These are phyloP conservation scores for Ocimum tenuiflorum DNA, from an alignment of 257 asterid species.

Conservation along the genomic window DNA sequence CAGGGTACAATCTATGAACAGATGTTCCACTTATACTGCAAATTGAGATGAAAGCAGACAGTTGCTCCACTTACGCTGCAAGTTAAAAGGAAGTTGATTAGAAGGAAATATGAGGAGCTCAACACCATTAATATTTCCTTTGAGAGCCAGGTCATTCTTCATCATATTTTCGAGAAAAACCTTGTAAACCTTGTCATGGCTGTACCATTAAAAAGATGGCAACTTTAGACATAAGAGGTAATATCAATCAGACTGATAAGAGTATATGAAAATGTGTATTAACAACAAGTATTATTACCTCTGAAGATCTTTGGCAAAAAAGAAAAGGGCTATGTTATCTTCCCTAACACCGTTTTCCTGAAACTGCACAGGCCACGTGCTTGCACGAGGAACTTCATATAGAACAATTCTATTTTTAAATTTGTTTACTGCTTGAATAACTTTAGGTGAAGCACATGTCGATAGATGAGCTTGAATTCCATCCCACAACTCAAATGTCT, in stretches of 20 bases:
- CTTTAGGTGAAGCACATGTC: constrained; percentile 64
- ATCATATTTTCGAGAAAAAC: constrained; percentile 66
- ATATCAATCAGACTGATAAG: constrained; percentile 1
- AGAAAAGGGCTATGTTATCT: constrained; percentile 74
- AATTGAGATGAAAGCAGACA: constrained; percentile 40
- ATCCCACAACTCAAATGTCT: constrained; percentile 40
- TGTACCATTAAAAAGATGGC: constrained; percentile 33
- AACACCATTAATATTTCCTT: constrained; percentile 59
- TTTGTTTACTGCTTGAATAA: constrained; percentile 47
- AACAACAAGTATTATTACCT: constrained; percentile 35
- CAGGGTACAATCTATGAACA: not conserved
- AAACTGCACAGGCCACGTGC: constrained; percentile 80
- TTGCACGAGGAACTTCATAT: constrained; percentile 71
- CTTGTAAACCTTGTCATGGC: constrained; percentile 73
- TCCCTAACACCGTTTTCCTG: constrained; percentile 74
- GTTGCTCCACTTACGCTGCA: constrained; percentile 55
- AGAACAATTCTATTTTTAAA: constrained; percentile 50
- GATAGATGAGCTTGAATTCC: constrained; percentile 91
- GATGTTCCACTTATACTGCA: constrained; percentile 46
- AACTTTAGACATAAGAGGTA: constrained; percentile 18
- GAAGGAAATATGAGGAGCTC: constrained; percentile 90
- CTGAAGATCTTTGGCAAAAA: constrained; percentile 68
- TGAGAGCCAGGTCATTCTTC: constrained; percentile 76
- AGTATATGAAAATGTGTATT: not conserved
- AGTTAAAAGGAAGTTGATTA: constrained; percentile 69